Evolutionary conservation across 345 rosid genomes (phyloP).

Genomic region (Aegle marmelos): DNA sequence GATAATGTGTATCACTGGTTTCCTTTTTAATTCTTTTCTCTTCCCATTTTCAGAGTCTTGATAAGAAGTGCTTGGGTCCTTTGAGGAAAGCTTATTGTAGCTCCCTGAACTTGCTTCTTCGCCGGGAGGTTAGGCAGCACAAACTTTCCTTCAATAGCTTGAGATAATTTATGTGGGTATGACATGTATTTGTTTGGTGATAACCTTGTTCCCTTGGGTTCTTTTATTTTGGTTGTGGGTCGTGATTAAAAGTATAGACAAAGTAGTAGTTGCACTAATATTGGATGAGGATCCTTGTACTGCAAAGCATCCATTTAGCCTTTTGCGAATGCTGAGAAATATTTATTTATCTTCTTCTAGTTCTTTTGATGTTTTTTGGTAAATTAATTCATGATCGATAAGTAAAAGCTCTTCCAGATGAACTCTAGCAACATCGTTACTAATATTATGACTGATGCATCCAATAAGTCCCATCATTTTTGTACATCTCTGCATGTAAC

Average conservation of each 20-base stretch:
- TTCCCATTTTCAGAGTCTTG: conserved; percentile 67
- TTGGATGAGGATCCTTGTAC: background rate
- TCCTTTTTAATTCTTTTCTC: conserved; percentile 16
- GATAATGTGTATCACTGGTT: background rate
- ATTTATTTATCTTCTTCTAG: background rate
- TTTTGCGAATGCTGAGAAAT: background rate
- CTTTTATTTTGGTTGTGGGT: background rate
- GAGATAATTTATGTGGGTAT: background rate
- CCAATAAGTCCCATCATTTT: background rate
- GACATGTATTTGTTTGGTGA: background rate
- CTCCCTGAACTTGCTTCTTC: conserved; percentile 96
- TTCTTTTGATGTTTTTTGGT: background rate
- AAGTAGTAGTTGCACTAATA: background rate
- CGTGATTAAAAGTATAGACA: background rate
- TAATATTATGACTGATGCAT: background rate
- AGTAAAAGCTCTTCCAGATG: background rate
- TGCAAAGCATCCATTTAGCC: background rate
- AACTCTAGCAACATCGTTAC: background rate
- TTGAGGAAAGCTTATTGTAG: conserved; percentile 96
- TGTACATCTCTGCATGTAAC: background rate
- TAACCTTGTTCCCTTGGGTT: background rate
- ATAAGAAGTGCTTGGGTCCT: conserved; percentile 80
- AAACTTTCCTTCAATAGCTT: conserved; percentile 9
- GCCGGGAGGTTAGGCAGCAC: conserved; percentile 77
- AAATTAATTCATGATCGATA: background rate